phyloP scores from a whole-genome alignment of 306 rosid species.

The Hippophae rhamnoides region DNA sequence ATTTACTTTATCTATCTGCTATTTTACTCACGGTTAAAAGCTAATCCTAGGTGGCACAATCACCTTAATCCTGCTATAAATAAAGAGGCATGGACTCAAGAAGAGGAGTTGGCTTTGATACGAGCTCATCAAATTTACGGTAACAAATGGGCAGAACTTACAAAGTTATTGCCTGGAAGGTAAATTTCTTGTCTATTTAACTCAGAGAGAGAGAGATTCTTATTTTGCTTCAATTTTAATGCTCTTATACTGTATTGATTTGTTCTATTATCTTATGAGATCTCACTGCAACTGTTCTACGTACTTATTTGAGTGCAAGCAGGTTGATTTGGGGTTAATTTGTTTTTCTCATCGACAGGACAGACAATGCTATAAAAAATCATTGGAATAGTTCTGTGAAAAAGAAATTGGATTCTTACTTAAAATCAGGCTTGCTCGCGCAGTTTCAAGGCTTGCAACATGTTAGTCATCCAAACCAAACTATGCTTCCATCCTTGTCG shows the following conservation, averaged over 20 bases:
- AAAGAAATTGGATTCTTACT: conserved; percentile 94
- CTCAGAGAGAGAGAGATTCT: conserved; percentile 4
- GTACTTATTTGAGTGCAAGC: no score
- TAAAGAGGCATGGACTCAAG: conserved; percentile 98
- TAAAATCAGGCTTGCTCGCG: conserved; percentile 77
- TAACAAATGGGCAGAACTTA: conserved; percentile 95
- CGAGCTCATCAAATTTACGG: conserved; percentile 90
- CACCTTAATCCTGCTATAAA: conserved; percentile 95
- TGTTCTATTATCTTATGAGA: neutral
- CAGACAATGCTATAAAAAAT: conserved; percentile 97
- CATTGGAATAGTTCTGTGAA: conserved; percentile 99
- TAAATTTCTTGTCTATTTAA: conserved; percentile 15
- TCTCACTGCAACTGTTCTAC: neutral
- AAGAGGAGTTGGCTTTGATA: conserved; percentile 85
- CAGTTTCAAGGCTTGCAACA: conserved; percentile 53
- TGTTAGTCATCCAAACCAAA: conserved; percentile 46
- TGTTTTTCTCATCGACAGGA: conserved; percentile 62
- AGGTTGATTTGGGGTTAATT: no score
- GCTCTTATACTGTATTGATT: neutral
- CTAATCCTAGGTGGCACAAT: conserved; percentile 83
- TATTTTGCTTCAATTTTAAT: neutral
- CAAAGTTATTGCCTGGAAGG: conserved; percentile 96
- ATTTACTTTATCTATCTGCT: neutral
- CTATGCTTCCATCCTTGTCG: conserved; percentile 44
- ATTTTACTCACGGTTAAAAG: conserved; percentile 14